phyloP scores from a whole-genome alignment of 2,329 filamentous ascomycete species.

The Claviceps pazoutovae region DNA sequence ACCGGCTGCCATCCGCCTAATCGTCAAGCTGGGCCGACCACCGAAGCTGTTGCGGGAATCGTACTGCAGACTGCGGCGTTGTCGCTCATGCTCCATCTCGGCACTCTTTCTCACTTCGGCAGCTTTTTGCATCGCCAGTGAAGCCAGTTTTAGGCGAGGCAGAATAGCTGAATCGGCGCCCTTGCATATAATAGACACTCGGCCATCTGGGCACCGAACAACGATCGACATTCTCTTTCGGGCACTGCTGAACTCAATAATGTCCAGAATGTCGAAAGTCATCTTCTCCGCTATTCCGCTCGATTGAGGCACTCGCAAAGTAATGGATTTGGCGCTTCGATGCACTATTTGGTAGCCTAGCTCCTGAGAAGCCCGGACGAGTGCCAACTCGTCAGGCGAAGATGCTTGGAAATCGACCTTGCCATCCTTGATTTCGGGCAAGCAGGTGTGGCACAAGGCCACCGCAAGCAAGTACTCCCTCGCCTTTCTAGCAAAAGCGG shows the following conservation, averaged over 20 bases:
- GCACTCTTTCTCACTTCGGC: constrained; percentile 47
- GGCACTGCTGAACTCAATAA: constrained; percentile 82
- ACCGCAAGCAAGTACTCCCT: constrained; percentile 73
- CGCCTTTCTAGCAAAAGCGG: constrained; percentile 63
- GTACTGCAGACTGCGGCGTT: constrained; percentile 40
- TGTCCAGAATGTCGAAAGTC: constrained; percentile 66
- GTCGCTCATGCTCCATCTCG: constrained; percentile 42
- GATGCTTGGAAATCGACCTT: constrained; percentile 72
- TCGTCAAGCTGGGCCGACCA: constrained; percentile 36
- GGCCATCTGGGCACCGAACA: constrained; percentile 70
- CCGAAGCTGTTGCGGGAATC: constrained; percentile 42
- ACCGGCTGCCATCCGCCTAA: constrained; percentile 27
- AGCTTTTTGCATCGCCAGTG: constrained; percentile 64
- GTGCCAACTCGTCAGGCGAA: constrained; percentile 77
- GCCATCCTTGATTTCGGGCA: constrained; percentile 63
- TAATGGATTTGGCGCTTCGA: constrained; percentile 56
- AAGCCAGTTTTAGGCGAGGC: constrained; percentile 58
- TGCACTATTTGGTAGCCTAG: constrained; percentile 68
- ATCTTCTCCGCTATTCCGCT: constrained; percentile 34
- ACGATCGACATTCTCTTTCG: constrained; percentile 86
- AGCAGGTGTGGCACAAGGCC: constrained; percentile 79
- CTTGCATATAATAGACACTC: constrained; percentile 76
- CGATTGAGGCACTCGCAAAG: constrained; percentile 28
- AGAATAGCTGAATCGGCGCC: constrained; percentile 78
- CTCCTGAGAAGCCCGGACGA: constrained; percentile 74